These are phyloP conservation scores for Sphaerobolus stellatus DNA, from an alignment of 1,284 basidiomycete species.

Conservation along the genomic window DNA sequence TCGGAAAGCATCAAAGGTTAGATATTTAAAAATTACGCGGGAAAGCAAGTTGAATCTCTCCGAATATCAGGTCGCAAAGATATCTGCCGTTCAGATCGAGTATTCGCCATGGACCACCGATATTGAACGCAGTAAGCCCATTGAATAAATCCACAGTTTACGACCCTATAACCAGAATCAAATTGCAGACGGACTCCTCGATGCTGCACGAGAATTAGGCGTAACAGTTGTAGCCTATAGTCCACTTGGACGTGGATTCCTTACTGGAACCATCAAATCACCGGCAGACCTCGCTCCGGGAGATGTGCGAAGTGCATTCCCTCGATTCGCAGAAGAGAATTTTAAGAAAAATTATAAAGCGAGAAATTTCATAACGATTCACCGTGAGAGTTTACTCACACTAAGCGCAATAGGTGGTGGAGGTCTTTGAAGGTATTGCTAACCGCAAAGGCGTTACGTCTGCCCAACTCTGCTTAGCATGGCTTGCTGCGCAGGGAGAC, in stretches of 20 bases:
- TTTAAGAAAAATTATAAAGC: slow-evolving; percentile 42
- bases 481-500: slow-evolving; percentile 34
- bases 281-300: slow-evolving; percentile 31
- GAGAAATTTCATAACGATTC: slow-evolving; percentile 5
- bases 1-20: slow-evolving; percentile 19
- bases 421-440: slow-evolving; percentile 30
- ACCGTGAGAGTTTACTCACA: slow-evolving; percentile 22
- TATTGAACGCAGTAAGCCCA: slow-evolving; percentile 16
- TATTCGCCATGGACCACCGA: slow-evolving; percentile 20
- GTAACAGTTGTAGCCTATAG: slow-evolving; percentile 23
- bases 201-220: slow-evolving; percentile 19
- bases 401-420: slow-evolving; percentile 37
- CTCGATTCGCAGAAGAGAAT: slow-evolving; percentile 42
- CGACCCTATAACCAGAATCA: too few relatives aligned
- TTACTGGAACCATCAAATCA: slow-evolving; percentile 12
- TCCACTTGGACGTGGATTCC: slow-evolving; percentile 19
- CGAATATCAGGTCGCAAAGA: slow-evolving; percentile 21
- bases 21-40: too few relatives aligned
- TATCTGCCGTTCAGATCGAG: slow-evolving; percentile 36
- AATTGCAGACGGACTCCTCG: slow-evolving; percentile 16
- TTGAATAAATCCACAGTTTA: slow-evolving; percentile 44
- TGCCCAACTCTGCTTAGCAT: slow-evolving; percentile 42
- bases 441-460: slow-evolving; percentile 32
- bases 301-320: slow-evolving; percentile 29
- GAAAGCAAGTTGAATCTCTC: too few relatives aligned